Evolutionary conservation across 371 early-diverging fungal genomes (phyloP).

Genomic region (Mucor lusitanicus): DNA sequence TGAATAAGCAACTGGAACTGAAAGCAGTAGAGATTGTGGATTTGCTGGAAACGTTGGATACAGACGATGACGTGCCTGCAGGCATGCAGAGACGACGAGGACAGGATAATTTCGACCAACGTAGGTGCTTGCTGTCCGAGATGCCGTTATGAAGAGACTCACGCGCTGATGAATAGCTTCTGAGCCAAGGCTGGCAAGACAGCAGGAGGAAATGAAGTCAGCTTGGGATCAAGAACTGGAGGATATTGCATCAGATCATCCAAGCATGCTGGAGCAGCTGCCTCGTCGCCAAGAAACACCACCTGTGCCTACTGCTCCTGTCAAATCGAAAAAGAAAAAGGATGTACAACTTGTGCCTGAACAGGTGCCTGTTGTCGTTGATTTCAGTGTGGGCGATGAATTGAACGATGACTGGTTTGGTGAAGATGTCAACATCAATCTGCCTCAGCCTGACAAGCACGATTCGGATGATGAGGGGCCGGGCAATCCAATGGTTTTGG

Average conservation of each 20-base stretch:
- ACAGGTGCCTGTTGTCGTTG: constrained; percentile 39
- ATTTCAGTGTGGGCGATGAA: constrained; percentile 47
- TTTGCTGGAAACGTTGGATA: constrained; percentile 35
- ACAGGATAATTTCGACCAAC: constrained; percentile 50
- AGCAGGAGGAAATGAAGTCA: constrained; percentile 37
- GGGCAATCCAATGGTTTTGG: constrained; percentile 62
- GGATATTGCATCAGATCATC: constrained; percentile 36
- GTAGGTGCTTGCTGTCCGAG: constrained; percentile 15
- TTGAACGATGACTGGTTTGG: constrained; percentile 62
- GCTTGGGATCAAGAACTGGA: constrained; percentile 48
- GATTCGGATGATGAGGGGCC: constrained; percentile 40
- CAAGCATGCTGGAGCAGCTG: neutral
- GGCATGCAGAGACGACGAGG: constrained; percentile 38
- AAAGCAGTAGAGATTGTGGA: constrained; percentile 39
- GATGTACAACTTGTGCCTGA: constrained; percentile 26
- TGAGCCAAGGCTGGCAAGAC: constrained; percentile 34
- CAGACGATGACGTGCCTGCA: constrained; percentile 41
- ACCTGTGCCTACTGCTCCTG: constrained; percentile 47
- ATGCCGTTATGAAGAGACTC: neutral
- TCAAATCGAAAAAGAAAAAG: constrained; percentile 32
- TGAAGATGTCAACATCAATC: constrained; percentile 20
- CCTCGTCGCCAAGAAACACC: constrained; percentile 32
- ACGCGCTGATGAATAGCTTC: constrained; percentile 24
- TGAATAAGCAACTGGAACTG: constrained; percentile 59
- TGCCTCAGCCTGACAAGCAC: neutral